Percentiles rank a stretch among this genome's conserved stretches.
These are phyloP conservation scores for Ustilago nuda DNA, from an alignment of 1,284 basidiomycete genomes.

Conservation along the genomic window DNA sequence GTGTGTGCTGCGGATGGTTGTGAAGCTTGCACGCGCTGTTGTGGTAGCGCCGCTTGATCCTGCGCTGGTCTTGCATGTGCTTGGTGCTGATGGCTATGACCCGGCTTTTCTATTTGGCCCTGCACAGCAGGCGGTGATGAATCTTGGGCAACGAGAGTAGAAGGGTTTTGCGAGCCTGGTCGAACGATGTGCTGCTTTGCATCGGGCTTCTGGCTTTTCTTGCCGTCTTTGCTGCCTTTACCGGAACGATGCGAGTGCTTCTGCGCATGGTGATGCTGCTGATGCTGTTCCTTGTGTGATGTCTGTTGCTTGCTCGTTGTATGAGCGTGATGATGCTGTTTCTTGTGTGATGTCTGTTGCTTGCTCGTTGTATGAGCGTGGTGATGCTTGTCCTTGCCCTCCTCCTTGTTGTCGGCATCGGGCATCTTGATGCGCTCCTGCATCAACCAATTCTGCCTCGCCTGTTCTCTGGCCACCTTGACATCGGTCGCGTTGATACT, in stretches of 20 bases:
- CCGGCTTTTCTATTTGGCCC: neutral
- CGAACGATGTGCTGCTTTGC: neutral
- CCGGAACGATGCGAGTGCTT: neutral
- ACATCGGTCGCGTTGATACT: constrained; percentile 49
- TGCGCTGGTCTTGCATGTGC: neutral
- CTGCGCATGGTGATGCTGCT: constrained; percentile 1
- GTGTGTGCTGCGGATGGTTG: constrained; percentile 6
- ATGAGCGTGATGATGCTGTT: neutral
- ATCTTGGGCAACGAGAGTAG: neutral
- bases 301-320: neutral
- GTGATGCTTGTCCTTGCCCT: constrained; percentile 1
- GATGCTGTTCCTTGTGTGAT: neutral
- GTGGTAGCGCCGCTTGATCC: neutral
- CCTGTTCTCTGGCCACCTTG: constrained; percentile 28
- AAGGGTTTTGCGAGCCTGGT: constrained; percentile 2
- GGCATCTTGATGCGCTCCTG: constrained; percentile 7
- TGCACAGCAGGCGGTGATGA: neutral
- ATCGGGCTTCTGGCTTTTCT: neutral
- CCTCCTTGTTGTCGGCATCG: neutral
- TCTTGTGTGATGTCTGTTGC: neutral
- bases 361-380: neutral
- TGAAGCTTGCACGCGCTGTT: neutral
- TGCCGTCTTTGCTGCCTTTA: constrained; percentile 1
- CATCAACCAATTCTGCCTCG: constrained; percentile 28
- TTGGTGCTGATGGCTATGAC: neutral